phyloP scores from a whole-genome alignment of 116 monocot genomes.

The Phalaenopsis hybrid region DNA sequence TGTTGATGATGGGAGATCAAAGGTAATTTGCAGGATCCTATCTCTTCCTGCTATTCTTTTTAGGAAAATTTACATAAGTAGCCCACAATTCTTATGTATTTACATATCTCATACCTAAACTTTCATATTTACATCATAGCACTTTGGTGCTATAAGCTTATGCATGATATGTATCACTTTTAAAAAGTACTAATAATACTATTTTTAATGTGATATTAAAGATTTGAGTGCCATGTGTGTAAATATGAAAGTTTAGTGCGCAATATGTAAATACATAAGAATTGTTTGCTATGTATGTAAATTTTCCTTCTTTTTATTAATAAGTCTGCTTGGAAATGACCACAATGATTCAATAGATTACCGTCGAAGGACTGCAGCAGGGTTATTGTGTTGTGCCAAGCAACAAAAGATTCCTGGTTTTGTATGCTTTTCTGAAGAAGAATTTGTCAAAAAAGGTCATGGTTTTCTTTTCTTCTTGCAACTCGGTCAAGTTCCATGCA shows the following conservation, averaged over 20 bases:
- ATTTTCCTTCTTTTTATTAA: background rate
- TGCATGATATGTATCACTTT: no score
- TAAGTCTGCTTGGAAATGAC: background rate
- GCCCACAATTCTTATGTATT: no score
- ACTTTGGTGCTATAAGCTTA: no score
- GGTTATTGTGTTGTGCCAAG: conserved; percentile 84
- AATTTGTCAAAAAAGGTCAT: conserved; percentile 75
- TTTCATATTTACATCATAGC: no score
- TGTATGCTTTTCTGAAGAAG: conserved; percentile 80
- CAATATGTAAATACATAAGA: no score
- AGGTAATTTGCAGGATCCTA: conserved; percentile 30
- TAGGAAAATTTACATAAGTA: no score
- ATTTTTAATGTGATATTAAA: no score
- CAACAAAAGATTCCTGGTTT: conserved; percentile 70
- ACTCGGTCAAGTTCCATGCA: conserved; percentile 84
- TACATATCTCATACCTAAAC: no score
- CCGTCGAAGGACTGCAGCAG: conserved; percentile 88
- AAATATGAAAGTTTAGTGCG: no score
- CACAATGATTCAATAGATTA: conserved; percentile 42
- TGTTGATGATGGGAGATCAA: conserved; percentile 79
- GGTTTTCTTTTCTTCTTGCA: conserved; percentile 98
- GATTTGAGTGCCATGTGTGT: no score
- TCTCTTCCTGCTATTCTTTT: background rate
- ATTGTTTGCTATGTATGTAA: no score
- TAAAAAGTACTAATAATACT: no score